These are phyloP conservation scores for Noccaea caerulescens DNA, from an alignment of 345 rosid species.

Conservation along the genomic window DNA sequence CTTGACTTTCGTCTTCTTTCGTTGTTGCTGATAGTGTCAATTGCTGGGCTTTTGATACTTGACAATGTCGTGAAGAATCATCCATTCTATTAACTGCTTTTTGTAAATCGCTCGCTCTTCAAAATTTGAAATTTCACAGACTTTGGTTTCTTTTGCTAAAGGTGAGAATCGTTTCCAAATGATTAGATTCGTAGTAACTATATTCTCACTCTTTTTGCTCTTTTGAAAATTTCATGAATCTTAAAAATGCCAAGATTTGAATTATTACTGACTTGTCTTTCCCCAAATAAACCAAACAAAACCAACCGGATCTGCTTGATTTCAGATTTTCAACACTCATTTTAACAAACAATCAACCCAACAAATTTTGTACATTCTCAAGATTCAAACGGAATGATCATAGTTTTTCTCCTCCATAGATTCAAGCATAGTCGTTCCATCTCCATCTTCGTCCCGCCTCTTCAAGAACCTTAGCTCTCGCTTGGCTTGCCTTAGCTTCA, in stretches of 20 bases:
- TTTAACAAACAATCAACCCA: slow-evolving; percentile 2
- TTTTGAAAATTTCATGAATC: slow-evolving; percentile 5
- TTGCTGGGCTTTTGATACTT: not conserved
- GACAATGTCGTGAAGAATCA: slow-evolving; percentile 15
- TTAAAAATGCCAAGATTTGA: slow-evolving; percentile 1
- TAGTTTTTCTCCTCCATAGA: not conserved
- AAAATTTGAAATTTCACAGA: slow-evolving; percentile 28
- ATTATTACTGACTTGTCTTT: not conserved
- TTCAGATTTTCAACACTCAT: not conserved
- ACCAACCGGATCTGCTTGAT: slow-evolving; percentile 8
- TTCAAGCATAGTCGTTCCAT: slow-evolving; percentile 63
- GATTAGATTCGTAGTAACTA: slow-evolving; percentile 40
- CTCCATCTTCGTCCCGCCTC: slow-evolving; percentile 88
- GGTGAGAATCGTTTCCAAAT: slow-evolving; percentile 35
- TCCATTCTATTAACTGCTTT: slow-evolving; percentile 26
- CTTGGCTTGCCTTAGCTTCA: slow-evolving; percentile 90
- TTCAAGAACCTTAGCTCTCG: slow-evolving; percentile 82
- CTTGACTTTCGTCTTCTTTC: not conserved
- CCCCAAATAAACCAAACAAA: slow-evolving; percentile 22
- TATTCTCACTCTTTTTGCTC: slow-evolving; percentile 18
- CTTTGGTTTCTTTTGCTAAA: not conserved
- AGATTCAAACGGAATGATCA: not conserved
- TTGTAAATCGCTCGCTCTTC: slow-evolving; percentile 23
- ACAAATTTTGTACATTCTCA: slow-evolving; percentile 35
- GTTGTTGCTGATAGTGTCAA: slow-evolving; percentile 6